Evolutionary conservation across 495 filamentous ascomycete species (phyloP).

Genomic region (Penicillium canariense): DNA sequence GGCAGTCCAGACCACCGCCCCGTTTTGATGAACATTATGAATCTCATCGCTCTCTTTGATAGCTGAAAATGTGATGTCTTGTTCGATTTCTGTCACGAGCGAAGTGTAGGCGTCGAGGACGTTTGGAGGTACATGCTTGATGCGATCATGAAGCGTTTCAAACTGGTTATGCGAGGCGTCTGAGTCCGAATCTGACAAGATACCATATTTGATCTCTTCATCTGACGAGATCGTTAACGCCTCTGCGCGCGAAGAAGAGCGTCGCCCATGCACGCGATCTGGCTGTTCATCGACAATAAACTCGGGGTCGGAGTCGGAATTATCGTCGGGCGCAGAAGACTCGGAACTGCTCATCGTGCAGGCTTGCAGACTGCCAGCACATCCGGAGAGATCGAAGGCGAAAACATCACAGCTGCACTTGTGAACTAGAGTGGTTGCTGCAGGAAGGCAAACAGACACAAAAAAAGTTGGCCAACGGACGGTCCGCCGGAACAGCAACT

Average conservation of each 20-base stretch:
- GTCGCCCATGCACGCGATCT: not conserved
- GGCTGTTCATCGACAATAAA: conserved; percentile 1
- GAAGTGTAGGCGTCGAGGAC: conserved; percentile 46
- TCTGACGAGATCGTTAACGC: not conserved
- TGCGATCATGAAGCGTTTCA: conserved; percentile 1
- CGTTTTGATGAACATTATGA: conserved; percentile 54
- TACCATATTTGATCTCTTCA: not conserved
- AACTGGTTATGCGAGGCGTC: conserved; percentile 3
- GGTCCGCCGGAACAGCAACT: conserved; percentile 8
- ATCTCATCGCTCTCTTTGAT: conserved; percentile 11
- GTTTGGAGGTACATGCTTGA: conserved; percentile 1
- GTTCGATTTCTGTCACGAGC: conserved; percentile 58
- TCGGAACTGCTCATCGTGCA: conserved; percentile 41
- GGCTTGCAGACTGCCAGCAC: conserved; percentile 23
- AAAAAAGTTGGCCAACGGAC: conserved; percentile 16
- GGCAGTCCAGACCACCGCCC: conserved; percentile 64
- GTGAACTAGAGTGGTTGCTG: not conserved
- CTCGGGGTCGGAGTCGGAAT: conserved; percentile 29
- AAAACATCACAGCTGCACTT: conserved; percentile 31
- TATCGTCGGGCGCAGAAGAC: conserved; percentile 34
- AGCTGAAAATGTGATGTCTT: conserved; percentile 28
- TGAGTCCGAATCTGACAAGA: not conserved
- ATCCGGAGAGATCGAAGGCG: conserved; percentile 6
- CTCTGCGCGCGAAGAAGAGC: conserved; percentile 11
- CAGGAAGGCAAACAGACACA: not conserved